phyloP scores from a whole-genome alignment of 768 basidiomycete genomes.

The Rhizopogon salebrosus region DNA sequence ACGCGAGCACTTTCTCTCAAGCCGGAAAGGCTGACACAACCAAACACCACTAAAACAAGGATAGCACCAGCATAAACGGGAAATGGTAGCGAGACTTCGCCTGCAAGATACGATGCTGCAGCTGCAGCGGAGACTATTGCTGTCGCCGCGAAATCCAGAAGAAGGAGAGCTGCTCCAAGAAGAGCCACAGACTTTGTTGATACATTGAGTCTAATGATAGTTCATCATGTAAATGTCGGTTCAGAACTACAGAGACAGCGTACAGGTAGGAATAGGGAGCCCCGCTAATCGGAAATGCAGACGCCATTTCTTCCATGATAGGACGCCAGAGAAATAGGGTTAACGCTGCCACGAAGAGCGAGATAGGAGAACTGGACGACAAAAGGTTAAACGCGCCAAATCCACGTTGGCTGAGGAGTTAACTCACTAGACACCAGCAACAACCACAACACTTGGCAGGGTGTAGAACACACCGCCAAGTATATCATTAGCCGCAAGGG shows the following conservation, averaged over 20 bases:
- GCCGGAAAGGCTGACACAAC: slow-evolving; percentile 49
- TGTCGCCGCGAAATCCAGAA: slow-evolving; percentile 70
- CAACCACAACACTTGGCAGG: slow-evolving; percentile 57
- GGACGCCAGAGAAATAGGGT: slow-evolving; percentile 70
- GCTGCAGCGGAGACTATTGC: slow-evolving; percentile 71
- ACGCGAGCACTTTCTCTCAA: slow-evolving; percentile 59
- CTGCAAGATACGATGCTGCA: slow-evolving; percentile 59
- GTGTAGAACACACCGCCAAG: slow-evolving; percentile 68
- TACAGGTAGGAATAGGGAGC: slow-evolving; percentile 70
- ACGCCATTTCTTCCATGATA: slow-evolving; percentile 67
- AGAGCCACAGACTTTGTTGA: slow-evolving; percentile 60
- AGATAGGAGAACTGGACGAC: slow-evolving; percentile 63
- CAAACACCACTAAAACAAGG: slow-evolving; percentile 51
- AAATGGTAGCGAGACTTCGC: slow-evolving; percentile 58
- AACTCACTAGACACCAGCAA: slow-evolving; percentile 59
- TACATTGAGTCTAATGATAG: slow-evolving; percentile 45
- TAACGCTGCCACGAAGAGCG: slow-evolving; percentile 56
- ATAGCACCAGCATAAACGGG: slow-evolving; percentile 46
- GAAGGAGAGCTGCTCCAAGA: slow-evolving; percentile 56
- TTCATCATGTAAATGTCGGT: neutral
- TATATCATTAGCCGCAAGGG: slow-evolving; percentile 63
- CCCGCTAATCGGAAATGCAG: slow-evolving; percentile 63
- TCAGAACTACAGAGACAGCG: slow-evolving; percentile 12
- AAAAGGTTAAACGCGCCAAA: neutral
- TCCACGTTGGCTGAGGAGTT: neutral